Evolutionary conservation across 805 yeast genomes (phyloP).

Genomic region (Metschnikowia shivogae): DNA sequence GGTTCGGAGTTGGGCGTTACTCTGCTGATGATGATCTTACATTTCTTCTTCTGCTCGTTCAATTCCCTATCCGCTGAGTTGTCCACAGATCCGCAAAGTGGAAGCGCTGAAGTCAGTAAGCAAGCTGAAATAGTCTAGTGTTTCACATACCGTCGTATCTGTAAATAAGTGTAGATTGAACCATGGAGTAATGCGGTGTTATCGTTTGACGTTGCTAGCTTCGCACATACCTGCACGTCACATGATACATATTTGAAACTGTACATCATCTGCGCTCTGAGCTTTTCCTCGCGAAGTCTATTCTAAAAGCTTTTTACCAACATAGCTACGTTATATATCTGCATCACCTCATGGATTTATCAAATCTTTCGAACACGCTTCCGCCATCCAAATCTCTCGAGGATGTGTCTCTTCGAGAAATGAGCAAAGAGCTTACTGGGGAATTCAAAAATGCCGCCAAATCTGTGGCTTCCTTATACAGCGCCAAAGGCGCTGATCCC

Average conservation of each 20-base stretch:
- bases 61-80: slow-evolving; percentile 58
- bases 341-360: slow-evolving; percentile 48
- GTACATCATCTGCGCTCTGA: background rate
- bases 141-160: slow-evolving; percentile 54
- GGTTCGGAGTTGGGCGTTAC: slow-evolving; percentile 77
- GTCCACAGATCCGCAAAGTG: slow-evolving; percentile 88
- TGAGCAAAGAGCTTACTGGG: slow-evolving; percentile 51
- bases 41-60: slow-evolving; percentile 76
- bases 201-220: slow-evolving; percentile 1
- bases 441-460: slow-evolving; percentile 71
- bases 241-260: background rate
- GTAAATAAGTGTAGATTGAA: slow-evolving; percentile 61
- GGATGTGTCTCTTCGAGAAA: slow-evolving; percentile 43
- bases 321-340: background rate
- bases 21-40: slow-evolving; percentile 70
- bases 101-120: slow-evolving; percentile 55
- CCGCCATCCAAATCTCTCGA: slow-evolving; percentile 51
- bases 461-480: slow-evolving; percentile 54
- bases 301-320: background rate
- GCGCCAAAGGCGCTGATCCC: slow-evolving; percentile 13
- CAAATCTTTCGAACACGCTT: slow-evolving; percentile 52
- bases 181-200: slow-evolving; percentile 39
- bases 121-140: background rate
- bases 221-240: background rate
- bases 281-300: background rate